phyloP scores from a whole-genome alignment of 2,329 filamentous ascomycete species.

The Colletotrichum lupini region DNA sequence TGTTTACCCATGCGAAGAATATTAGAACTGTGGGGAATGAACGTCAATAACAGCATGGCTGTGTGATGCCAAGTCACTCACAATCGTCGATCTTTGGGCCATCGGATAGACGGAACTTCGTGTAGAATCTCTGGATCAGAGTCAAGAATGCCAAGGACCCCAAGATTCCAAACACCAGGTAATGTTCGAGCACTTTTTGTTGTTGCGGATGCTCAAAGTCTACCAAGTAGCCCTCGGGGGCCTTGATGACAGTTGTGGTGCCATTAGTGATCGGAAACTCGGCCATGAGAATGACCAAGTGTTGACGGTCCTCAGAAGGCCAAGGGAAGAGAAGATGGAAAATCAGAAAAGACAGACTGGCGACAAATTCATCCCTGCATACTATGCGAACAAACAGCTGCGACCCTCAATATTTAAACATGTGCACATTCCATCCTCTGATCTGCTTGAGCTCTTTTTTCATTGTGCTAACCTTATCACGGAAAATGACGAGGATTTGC shows the following conservation, averaged over 20 bases:
- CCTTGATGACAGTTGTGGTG: slow-evolving; percentile 39
- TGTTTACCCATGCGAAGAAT: slow-evolving; percentile 40
- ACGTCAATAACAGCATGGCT: not conserved
- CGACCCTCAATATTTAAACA: not conserved
- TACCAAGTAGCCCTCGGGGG: slow-evolving; percentile 46
- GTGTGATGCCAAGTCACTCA: slow-evolving; percentile 17
- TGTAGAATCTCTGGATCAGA: slow-evolving; percentile 44
- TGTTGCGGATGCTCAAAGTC: slow-evolving; percentile 46
- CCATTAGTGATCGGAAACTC: slow-evolving; percentile 40
- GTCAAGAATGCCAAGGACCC: slow-evolving; percentile 40
- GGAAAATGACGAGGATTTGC: not conserved
- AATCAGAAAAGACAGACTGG: not conserved
- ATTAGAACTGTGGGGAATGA: not conserved
- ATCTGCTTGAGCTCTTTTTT: not conserved
- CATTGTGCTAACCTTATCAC: not conserved
- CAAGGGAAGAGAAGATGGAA: not conserved
- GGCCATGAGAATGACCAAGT: not conserved
- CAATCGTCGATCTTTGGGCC: slow-evolving; percentile 36
- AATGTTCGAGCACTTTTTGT: slow-evolving; percentile 39
- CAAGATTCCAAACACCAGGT: slow-evolving; percentile 41
- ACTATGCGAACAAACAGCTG: not conserved
- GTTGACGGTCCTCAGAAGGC: too few species aligned
- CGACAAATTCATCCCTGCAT: not conserved
- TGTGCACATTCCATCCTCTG: not conserved
- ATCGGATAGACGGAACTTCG: slow-evolving; percentile 30